Evolutionary conservation across 2,329 filamentous ascomycete species (phyloP).

Genomic region (Fusarium hainanense): DNA sequence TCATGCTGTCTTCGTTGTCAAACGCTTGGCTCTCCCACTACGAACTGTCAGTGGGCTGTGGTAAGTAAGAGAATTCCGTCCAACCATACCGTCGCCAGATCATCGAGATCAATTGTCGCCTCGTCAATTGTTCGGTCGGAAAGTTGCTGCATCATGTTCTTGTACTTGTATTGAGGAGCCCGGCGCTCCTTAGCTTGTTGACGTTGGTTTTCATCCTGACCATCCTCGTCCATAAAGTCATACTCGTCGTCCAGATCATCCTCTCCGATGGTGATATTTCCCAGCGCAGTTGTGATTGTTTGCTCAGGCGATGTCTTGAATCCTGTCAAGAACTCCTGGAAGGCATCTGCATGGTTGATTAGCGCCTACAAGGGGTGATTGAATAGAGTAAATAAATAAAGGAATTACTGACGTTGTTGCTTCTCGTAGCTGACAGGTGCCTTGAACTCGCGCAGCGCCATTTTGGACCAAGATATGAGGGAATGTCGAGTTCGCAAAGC

Average conservation of each 20-base stretch:
- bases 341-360: constrained; percentile 67
- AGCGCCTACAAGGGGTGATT: constrained; percentile 37
- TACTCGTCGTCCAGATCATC: constrained; percentile 90
- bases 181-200: constrained; percentile 61
- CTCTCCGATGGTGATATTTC: constrained; percentile 86
- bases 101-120: constrained; percentile 88
- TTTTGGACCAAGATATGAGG: constrained; percentile 55
- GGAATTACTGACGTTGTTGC: constrained; percentile 76
- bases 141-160: constrained; percentile 85
- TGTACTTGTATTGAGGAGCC: constrained; percentile 84
- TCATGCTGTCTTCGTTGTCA: constrained; percentile 68
- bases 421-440: constrained; percentile 86
- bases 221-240: constrained; percentile 89
- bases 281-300: constrained; percentile 82
- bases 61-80: background rate
- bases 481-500: constrained; percentile 28
- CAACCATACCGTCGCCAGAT: constrained; percentile 75
- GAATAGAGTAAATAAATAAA: background rate
- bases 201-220: constrained; percentile 65
- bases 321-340: constrained; percentile 86
- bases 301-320: constrained; percentile 85
- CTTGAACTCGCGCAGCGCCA: constrained; percentile 87
- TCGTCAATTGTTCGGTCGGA: constrained; percentile 82
- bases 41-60: constrained; percentile 32
- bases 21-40: constrained; percentile 78